Evolutionary conservation across 1,139 yeast species (phyloP).

Genomic region (Geotrichum fermentans): DNA sequence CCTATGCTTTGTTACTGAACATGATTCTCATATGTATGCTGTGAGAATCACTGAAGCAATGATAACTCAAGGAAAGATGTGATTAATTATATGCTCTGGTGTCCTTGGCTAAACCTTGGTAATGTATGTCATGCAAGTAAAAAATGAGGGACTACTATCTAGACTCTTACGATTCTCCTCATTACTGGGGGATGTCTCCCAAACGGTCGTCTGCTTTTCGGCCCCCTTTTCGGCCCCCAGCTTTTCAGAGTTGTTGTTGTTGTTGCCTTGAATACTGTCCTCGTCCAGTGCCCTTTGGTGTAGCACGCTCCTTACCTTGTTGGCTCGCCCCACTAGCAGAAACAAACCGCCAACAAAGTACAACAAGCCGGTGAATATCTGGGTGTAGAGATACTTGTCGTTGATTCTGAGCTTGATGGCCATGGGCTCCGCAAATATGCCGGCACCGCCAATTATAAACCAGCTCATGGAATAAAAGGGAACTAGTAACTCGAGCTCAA

Average conservation of each 20-base stretch:
- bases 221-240: neutral
- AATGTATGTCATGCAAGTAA: slow-evolving; percentile 2
- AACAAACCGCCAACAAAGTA: slow-evolving; percentile 5
- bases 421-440: slow-evolving; percentile 41
- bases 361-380: slow-evolving; percentile 52
- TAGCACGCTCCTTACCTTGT: slow-evolving; percentile 4
- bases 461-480: slow-evolving; percentile 60
- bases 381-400: slow-evolving; percentile 54
- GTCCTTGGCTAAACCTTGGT: neutral
- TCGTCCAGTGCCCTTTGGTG: neutral
- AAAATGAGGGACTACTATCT: neutral
- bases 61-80: too few species aligned
- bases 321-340: slow-evolving; percentile 7
- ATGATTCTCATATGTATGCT: too few species aligned
- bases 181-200: too few species aligned
- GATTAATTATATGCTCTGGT: too few species aligned
- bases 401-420: slow-evolving; percentile 25
- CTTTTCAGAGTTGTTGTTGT: neutral
- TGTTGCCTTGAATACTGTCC: neutral
- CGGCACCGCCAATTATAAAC: slow-evolving; percentile 44
- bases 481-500: slow-evolving; percentile 46
- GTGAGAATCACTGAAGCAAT: too few species aligned
- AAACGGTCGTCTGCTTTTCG: neutral
- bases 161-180: too few species aligned
- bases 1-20: too few species aligned